Base-by-base conservation (phyloP, 225 moss, liverwort and hornwort species). In the Sphagnum tenellum region DNA sequence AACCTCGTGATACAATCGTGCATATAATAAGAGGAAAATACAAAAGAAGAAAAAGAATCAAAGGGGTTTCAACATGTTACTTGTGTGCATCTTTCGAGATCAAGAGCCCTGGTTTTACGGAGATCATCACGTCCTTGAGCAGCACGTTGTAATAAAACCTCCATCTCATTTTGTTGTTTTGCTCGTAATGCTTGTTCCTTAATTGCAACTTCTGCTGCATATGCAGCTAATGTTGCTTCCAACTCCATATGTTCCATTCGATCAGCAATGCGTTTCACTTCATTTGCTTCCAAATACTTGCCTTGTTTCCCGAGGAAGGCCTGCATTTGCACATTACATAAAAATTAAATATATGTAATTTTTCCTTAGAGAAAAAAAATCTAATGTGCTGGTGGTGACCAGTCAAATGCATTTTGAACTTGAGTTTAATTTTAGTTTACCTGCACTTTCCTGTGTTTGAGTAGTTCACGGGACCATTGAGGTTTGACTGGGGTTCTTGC, bases 401-500 rank as follows among this genome's bases (percentile, higher is more conserved):
- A 29, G 29, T 29, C 29, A 29, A 29, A 29, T 29, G 29, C 29
- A 29, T 29, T 29, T 29, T 29, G 29, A 29, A 29, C 29, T 29
- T 1, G 29, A 29, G 8, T 1, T 8, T 44, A 66, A 9, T 44
- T 14, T 50, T 3, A 44, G 5, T 3, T 69, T 88, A 91, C 94
- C 82, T 94, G 91, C 51, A 88, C 92, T 85, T 92, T 95, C 44
- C 92, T 82, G 67, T 95, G 91, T 46, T 89, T 95, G n/a, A 95
- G 80, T 69, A 95, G 66, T 67, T 95, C 94, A 2, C 91, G 85
- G 44, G 92, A 92, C 94, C 92, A 95, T 62, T 95, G 94, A 50
- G 94, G 92, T 71, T 92, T 95, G 49, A 84, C 82, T 44, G 94
- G 94, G 47, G 78, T 84, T 72, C 84, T 95, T 0, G 84, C 81